Evolutionary conservation across 163 green algal species (phyloP).

Genomic region (Scenedesmus sp.): DNA sequence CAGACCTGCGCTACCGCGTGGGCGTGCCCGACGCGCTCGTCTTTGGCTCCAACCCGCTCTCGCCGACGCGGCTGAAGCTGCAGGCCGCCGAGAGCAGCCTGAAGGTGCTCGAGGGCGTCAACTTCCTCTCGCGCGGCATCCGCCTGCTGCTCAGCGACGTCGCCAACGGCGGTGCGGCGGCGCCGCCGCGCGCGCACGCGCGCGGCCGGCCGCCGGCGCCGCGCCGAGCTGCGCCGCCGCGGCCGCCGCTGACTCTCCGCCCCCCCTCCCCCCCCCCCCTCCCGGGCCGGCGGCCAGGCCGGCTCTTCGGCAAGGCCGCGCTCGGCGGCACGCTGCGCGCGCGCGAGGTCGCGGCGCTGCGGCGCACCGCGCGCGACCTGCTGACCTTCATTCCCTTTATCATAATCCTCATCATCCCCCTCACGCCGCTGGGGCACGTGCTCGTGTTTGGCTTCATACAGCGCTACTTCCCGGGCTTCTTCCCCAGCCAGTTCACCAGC

Average conservation of each 20-base stretch:
- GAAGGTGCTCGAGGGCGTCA: constrained; percentile 82
- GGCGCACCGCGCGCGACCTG: constrained; percentile 90
- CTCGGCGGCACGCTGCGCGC: constrained; percentile 86
- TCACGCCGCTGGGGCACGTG: constrained; percentile 97
- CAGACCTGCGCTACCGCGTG: constrained; percentile 84
- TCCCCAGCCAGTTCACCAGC: constrained; percentile 94
- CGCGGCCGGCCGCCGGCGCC: neutral
- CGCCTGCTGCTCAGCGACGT: constrained; percentile 88
- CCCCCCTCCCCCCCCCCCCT: neutral
- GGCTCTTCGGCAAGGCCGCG: constrained; percentile 81
- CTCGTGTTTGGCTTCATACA: constrained; percentile 98
- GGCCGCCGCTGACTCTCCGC: neutral
- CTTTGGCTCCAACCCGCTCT: constrained; percentile 76
- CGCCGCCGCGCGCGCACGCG: neutral
- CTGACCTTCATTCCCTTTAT: constrained; percentile 96
- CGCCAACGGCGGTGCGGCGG: constrained; percentile 48
- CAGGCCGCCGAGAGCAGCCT: constrained; percentile 67
- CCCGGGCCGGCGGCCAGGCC: constrained; percentile 31
- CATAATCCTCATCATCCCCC: constrained; percentile 96
- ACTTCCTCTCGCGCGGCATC: constrained; percentile 87
- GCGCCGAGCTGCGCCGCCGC: neutral
- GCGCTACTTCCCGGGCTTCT: constrained; percentile 96
- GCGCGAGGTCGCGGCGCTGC: constrained; percentile 90
- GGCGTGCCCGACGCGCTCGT: constrained; percentile 69
- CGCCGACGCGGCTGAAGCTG: constrained; percentile 69